phyloP scores from a whole-genome alignment of 352 stramenopile genomes.

The Pythium pyrilobum region DNA sequence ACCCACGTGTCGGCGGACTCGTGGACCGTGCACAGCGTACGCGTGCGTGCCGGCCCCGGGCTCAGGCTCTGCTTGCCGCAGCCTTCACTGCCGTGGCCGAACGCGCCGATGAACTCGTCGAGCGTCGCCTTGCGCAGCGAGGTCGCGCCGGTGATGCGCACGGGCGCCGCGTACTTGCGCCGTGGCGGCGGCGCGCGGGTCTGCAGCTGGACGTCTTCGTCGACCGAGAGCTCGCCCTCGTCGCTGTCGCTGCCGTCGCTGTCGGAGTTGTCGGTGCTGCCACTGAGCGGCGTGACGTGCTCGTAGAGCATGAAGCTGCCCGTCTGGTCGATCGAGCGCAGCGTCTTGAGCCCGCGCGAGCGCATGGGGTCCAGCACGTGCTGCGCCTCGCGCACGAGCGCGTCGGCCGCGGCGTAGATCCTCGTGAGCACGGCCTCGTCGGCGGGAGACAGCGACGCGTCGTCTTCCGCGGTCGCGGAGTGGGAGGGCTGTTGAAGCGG shows the following conservation, averaged over 20 bases:
- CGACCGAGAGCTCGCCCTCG: conserved; percentile 4
- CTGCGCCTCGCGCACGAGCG: conserved; percentile 7
- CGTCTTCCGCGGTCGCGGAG: too few relatives aligned
- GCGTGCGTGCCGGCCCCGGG: conserved; percentile 1
- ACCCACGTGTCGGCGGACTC: conserved; percentile 26
- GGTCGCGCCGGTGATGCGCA: conserved; percentile 12
- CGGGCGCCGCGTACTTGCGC: background rate
- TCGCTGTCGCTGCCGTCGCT: background rate
- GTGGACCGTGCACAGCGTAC: conserved; percentile 19
- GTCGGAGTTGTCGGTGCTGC: background rate
- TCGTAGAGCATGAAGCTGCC: conserved; percentile 4
- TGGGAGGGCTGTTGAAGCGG: too few relatives aligned
- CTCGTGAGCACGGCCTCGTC: too few relatives aligned
- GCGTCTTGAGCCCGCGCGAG: background rate
- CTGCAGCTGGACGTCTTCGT: background rate
- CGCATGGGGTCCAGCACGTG: conserved; percentile 5
- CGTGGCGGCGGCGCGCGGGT: background rate
- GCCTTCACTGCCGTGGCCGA: conserved; percentile 6
- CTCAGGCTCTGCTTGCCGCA: background rate
- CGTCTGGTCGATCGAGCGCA: background rate
- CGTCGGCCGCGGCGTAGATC: background rate
- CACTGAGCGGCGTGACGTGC: background rate
- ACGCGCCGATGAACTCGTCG: conserved; percentile 26
- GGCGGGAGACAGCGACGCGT: too few relatives aligned
- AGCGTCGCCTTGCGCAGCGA: conserved; percentile 16